These are phyloP conservation scores for Albugo laibachii DNA, from an alignment of 352 stramenopile genomes.

Conservation along the genomic window DNA sequence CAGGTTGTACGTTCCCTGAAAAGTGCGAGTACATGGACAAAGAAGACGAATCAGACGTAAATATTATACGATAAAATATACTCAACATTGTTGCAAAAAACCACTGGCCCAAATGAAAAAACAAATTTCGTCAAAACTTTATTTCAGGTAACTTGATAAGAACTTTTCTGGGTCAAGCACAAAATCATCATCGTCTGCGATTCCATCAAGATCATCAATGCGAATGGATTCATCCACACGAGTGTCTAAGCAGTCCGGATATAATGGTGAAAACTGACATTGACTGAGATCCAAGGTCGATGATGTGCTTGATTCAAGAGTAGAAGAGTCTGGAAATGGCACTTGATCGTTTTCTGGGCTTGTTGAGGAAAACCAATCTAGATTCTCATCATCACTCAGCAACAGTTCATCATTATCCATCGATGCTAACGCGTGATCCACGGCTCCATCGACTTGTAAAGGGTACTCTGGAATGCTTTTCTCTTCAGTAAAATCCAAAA, in stretches of 20 bases:
- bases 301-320: slow-evolving; percentile 2
- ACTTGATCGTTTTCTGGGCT: slow-evolving; percentile 11
- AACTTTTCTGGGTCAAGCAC: slow-evolving; percentile 76
- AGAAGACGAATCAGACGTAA: slow-evolving; percentile 1
- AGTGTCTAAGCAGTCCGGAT: slow-evolving; percentile 3
- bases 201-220: neutral
- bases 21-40: slow-evolving; percentile 85
- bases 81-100: neutral
- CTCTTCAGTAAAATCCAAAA: slow-evolving; percentile 64
- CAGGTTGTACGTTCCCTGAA: slow-evolving; percentile 89
- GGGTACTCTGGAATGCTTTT: slow-evolving; percentile 30
- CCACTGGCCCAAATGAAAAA: slow-evolving; percentile 4
- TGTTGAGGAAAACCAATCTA: slow-evolving; percentile 62
- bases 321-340: slow-evolving; percentile 4
- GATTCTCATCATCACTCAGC: slow-evolving; percentile 49
- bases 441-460: slow-evolving; percentile 21
- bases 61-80: slow-evolving; percentile 6
- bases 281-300: slow-evolving; percentile 9
- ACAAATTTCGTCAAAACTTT: slow-evolving; percentile 1
- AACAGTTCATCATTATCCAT: slow-evolving; percentile 68
- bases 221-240: neutral
- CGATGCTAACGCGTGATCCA: slow-evolving; percentile 38
- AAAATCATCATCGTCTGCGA: slow-evolving; percentile 36
- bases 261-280: slow-evolving; percentile 8
- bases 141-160: slow-evolving; percentile 59